Evolutionary conservation across 1,284 basidiomycete species (phyloP).

Genomic region (Phlebopus sp.): DNA sequence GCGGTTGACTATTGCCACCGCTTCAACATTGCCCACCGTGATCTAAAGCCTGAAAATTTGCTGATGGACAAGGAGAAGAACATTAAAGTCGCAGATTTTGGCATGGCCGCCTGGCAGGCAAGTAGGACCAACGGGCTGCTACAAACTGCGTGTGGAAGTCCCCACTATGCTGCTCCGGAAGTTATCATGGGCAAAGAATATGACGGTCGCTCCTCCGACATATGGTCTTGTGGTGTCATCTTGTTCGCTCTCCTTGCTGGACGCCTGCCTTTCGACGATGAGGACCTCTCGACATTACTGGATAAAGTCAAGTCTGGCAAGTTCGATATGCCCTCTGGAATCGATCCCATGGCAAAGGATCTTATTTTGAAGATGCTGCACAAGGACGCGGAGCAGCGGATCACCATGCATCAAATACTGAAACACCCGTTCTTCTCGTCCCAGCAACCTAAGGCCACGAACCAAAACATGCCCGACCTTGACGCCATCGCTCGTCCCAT

Average conservation of each 20-base stretch:
- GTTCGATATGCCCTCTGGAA: constrained; percentile 81
- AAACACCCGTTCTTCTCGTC: constrained; percentile 87
- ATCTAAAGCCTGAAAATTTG: constrained; percentile 96
- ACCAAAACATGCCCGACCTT: constrained; percentile 60
- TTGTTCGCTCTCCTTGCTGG: constrained; percentile 92
- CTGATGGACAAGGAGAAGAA: constrained; percentile 83
- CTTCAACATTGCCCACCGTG: constrained; percentile 96
- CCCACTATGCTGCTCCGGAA: constrained; percentile 98
- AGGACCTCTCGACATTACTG: constrained; percentile 72
- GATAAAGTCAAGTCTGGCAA: constrained; percentile 83
- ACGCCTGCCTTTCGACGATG: constrained; percentile 91
- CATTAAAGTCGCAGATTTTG: constrained; percentile 98
- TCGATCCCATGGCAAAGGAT: constrained; percentile 77
- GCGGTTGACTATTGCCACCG: constrained; percentile 96
- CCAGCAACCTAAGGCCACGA: constrained; percentile 48
- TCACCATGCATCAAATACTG: constrained; percentile 87
- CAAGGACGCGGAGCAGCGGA: constrained; percentile 78
- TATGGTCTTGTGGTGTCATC: constrained; percentile 99
- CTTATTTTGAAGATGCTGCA: constrained; percentile 87
- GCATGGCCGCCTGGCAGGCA: constrained; percentile 95
- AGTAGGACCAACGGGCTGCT: constrained; percentile 59
- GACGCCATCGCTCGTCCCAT: constrained; percentile 70
- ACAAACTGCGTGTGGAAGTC: constrained; percentile 91
- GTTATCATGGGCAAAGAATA: constrained; percentile 86
- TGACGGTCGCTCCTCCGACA: constrained; percentile 87